Base-by-base conservation (phyloP, 2,329 filamentous ascomycete genomes). In the Neonectria faginata region DNA sequence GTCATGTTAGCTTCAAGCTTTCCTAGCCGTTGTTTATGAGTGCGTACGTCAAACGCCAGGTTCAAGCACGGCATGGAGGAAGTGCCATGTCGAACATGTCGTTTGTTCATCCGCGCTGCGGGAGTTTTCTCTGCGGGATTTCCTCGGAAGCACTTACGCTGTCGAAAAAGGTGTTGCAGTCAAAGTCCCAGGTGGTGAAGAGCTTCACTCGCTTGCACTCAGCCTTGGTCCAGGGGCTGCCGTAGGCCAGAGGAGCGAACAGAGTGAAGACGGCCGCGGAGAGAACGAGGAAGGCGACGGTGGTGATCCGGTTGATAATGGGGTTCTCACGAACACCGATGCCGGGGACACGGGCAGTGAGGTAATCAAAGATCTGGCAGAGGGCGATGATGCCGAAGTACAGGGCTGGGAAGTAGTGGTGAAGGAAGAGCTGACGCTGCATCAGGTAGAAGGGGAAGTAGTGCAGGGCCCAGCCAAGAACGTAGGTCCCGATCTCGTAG, bases 361-460 rank as follows among this genome's bases (percentile, higher is more conserved):
- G 78, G 75, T 94, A 97, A 80, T 99, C 96, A 80, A 93, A 95
- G 54, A 92, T 87, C 80, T 98, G 95, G 79, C 91, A 96, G 61
- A 97, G 86, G 9, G 92, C 90, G 70, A 98, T 90, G 74, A 99
- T 89, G 67, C 92, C 94, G 78, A 99, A 99, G 83, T 97, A 97
- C 14, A 99, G 88, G 2, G 96, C 96, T 0, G 96, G 96, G 81
- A 99, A 96, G 80, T 99, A 99, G 82, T 99, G 96, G 80, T 99
- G 96, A 67, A 99, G 85, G 86, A 99, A 99, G 39, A 99, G 89
- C 81, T 99, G 96, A 73, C 96, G 94, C 77, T 96, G 90, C 96
- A 99, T 98, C 62, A 99, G 87, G 83, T 90, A 99, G 84, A 99
- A 99, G 11, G 96, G 96, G 85, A 99, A 98, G 84, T 97, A 99